These are phyloP conservation scores for Penicillium odoratum DNA, from an alignment of 495 filamentous ascomycete genomes.

Conservation along the genomic window DNA sequence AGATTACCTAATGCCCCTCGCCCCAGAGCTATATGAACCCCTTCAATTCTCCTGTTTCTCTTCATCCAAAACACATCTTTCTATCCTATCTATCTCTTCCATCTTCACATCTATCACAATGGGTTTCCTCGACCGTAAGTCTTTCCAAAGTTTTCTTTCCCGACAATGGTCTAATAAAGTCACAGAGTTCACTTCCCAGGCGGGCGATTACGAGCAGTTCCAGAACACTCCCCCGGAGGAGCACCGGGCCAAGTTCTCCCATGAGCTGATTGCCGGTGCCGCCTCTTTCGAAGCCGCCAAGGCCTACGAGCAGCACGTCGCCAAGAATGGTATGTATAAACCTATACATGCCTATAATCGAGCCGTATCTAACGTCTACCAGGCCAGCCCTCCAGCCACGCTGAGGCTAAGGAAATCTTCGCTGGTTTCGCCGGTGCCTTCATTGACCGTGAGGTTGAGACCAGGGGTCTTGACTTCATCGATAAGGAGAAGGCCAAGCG, in stretches of 20 bases:
- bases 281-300: slow-evolving; percentile 74
- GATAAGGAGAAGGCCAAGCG: slow-evolving; percentile 68
- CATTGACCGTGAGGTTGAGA: slow-evolving; percentile 71
- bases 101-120: no score
- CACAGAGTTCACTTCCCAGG: no score
- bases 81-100: no score
- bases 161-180: no score
- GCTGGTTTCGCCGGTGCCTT: slow-evolving; percentile 68
- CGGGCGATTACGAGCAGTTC: not conserved
- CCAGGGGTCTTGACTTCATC: slow-evolving; percentile 66
- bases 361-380: not conserved
- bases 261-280: slow-evolving; percentile 70
- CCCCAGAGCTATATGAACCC: no score
- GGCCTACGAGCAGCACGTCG: slow-evolving; percentile 68
- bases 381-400: slow-evolving; percentile 67
- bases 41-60: no score
- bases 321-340: slow-evolving; percentile 54
- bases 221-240: not conserved
- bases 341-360: not conserved
- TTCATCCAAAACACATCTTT: no score
- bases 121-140: no score
- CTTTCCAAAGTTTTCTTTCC: no score
- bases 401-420: slow-evolving; percentile 68
- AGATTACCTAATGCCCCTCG: no score
- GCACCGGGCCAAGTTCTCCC: slow-evolving; percentile 58